A percentile compares a stretch with the other conserved stretches of the same genome.
Evolutionary conservation across 768 basidiomycete genomes (phyloP).

Genomic region (Termitomyces sp.): DNA sequence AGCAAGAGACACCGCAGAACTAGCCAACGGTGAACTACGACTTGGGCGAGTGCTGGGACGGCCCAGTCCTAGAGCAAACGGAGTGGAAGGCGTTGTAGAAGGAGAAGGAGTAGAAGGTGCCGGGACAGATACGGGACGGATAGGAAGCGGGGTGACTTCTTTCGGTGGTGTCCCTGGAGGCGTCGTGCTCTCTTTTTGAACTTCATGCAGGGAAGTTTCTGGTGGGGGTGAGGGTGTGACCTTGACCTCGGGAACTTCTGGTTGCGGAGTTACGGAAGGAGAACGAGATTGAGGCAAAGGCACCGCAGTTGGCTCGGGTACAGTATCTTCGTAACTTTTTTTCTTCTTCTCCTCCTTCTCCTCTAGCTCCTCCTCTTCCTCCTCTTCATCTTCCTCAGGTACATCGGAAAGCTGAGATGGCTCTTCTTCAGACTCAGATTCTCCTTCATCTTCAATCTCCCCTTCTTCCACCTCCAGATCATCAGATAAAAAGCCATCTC

Average conservation of each 20-base stretch:
- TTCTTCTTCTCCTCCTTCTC: slow-evolving; percentile 1
- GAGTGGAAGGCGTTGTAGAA: slow-evolving; percentile 28
- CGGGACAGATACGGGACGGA: slow-evolving; percentile 18
- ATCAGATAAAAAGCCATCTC: slow-evolving; percentile 13
- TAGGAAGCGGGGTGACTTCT: slow-evolving; percentile 29
- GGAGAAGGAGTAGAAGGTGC: slow-evolving; percentile 15
- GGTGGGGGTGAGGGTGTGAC: slow-evolving; percentile 30
- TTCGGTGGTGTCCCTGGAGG: slow-evolving; percentile 60
- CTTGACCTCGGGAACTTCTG: slow-evolving; percentile 37
- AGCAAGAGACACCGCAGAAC: slow-evolving; percentile 36
- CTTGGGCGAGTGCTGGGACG: slow-evolving; percentile 60
- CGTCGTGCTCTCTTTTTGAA: slow-evolving; percentile 46
- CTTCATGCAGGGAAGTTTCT: slow-evolving; percentile 21
- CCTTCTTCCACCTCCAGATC: slow-evolving; percentile 8
- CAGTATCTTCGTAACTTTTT: slow-evolving; percentile 18
- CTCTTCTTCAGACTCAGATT: slow-evolving; percentile 7
- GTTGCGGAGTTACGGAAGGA: slow-evolving; percentile 54
- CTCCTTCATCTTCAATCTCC: slow-evolving; percentile 16
- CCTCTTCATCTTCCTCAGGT: slow-evolving; percentile 13
- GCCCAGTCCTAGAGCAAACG: slow-evolving; percentile 42
- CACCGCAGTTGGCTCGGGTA: slow-evolving; percentile 26
- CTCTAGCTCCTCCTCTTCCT: slow-evolving; percentile 1
- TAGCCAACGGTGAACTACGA: slow-evolving; percentile 76
- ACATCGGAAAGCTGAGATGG: slow-evolving; percentile 12
- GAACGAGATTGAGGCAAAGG: slow-evolving; percentile 42